A percentile compares a stretch with the other conserved stretches of the same genome.
These are phyloP conservation scores for Gyromitra esculenta DNA, from an alignment of 2,329 filamentous ascomycete species.

Conservation along the genomic window DNA sequence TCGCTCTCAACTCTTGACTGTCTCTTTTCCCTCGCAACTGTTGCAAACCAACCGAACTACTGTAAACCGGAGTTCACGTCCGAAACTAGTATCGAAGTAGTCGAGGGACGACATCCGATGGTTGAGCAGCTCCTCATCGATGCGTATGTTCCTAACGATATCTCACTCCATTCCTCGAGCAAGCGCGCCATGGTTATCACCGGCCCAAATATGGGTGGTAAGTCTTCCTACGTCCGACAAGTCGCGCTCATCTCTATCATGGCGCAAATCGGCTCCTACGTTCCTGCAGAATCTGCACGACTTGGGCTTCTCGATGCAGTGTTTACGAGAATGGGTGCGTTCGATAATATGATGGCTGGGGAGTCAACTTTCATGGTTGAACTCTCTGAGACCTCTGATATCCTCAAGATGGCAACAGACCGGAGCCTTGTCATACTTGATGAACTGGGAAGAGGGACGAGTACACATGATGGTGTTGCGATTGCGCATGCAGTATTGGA, in stretches of 20 bases:
- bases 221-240: slow-evolving; percentile 95
- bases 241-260: slow-evolving; percentile 92
- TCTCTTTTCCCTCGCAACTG: slow-evolving; percentile 82
- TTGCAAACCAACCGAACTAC: slow-evolving; percentile 89
- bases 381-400: slow-evolving; percentile 88
- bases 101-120: slow-evolving; percentile 88
- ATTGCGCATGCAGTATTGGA: slow-evolving; percentile 93
- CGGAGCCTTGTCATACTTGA: slow-evolving; percentile 90
- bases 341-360: slow-evolving; percentile 93
- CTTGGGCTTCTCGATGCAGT: slow-evolving; percentile 90
- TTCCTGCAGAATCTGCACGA: slow-evolving; percentile 77
- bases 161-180: slow-evolving; percentile 72
- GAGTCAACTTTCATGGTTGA: slow-evolving; percentile 99
- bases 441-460: slow-evolving; percentile 91
- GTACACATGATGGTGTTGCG: slow-evolving; percentile 93
- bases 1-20: slow-evolving; percentile 89
- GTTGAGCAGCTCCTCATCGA: slow-evolving; percentile 88
- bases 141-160: slow-evolving; percentile 90
- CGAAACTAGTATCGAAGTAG: slow-evolving; percentile 74
- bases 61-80: slow-evolving; percentile 76
- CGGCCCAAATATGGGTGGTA: slow-evolving; percentile 98
- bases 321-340: slow-evolving; percentile 93
- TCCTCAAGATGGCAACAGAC: slow-evolving; percentile 86
- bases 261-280: slow-evolving; percentile 92
- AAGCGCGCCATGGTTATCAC: slow-evolving; percentile 83